These are phyloP conservation scores for Herpotrichia juniperi DNA, from an alignment of 2,329 filamentous ascomycete genomes.

Conservation along the genomic window DNA sequence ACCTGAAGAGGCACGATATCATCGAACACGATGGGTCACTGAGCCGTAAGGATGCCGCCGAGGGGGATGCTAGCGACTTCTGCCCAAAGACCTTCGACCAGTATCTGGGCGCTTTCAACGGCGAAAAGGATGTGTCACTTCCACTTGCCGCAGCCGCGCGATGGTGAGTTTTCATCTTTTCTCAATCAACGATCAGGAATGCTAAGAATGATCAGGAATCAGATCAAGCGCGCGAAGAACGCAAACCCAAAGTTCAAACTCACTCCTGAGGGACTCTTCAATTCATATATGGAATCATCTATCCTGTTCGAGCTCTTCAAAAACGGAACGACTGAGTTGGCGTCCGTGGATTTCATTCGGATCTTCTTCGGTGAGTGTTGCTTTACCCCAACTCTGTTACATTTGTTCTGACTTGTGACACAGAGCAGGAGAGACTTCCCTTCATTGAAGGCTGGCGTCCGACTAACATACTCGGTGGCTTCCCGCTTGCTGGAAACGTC, in stretches of 20 bases:
- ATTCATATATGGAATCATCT: slow-evolving; percentile 26
- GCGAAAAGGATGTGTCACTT: slow-evolving; percentile 3
- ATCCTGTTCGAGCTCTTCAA: slow-evolving; percentile 23
- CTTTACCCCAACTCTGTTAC: slow-evolving; percentile 2
- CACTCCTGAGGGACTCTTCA: slow-evolving; percentile 13
- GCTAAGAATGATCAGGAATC: slow-evolving; percentile 11
- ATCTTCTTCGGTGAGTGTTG: slow-evolving; percentile 29
- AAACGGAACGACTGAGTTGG: slow-evolving; percentile 15
- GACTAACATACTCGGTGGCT: slow-evolving; percentile 6
- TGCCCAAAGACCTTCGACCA: slow-evolving; percentile 28
- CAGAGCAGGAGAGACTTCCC: slow-evolving; percentile 30
- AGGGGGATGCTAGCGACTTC: slow-evolving; percentile 31
- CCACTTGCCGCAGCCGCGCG: slow-evolving; percentile 11
- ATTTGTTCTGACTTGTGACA: background rate
- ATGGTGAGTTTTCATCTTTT: slow-evolving; percentile 6
- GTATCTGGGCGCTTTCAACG: slow-evolving; percentile 18
- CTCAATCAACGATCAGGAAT: background rate
- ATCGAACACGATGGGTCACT: slow-evolving; percentile 47
- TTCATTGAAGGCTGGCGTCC: slow-evolving; percentile 28
- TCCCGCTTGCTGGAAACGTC: slow-evolving; percentile 9
- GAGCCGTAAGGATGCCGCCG: slow-evolving; percentile 27
- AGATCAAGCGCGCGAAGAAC: slow-evolving; percentile 17
- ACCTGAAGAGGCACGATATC: slow-evolving; percentile 38
- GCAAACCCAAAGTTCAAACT: slow-evolving; percentile 25
- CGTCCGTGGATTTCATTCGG: slow-evolving; percentile 24